Evolutionary conservation across 164 flowering plant genomes (phyloP), one percentile per base, ranked within the genome.

Genomic region (Vitis amurensis): DNA sequence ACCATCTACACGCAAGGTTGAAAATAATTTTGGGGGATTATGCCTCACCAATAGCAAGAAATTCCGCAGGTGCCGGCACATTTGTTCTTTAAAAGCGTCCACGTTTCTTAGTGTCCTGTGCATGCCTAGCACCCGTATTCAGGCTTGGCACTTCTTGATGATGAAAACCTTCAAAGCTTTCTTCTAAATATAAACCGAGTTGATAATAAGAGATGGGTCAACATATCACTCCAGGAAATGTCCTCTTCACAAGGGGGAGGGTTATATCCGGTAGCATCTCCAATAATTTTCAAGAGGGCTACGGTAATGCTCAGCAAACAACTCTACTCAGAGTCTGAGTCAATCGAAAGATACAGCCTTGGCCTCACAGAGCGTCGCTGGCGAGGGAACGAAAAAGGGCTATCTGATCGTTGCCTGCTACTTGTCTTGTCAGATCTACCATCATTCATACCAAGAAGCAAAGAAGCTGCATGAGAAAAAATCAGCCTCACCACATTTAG

Each of bases 301-400:
- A 5, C 29, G 37, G 55, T 55, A 16, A 11, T 50, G 47, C 56
- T 61, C 55, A 14, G 52, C 52, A 52, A 31, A 17, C 29, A 59
- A 53, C 19, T 47, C 81, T 82, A 89, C 66, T 91, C 96, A 1
- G 98, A 85, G 67, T 90, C 98, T 9, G 94, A 80, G 61, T 90
- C 94, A 72, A 95, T 88, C 19, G 97, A 91, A 11, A 95, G 82
- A 69, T 81, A 81, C 73, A 85, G 72, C 44, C 92, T 78, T 50
- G 84, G 93, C 67, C 97, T 87, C 44, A 86, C 92, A 50, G 97
- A 88, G 68, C 98, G 96, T 68, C 83, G 80, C 61, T 88, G 95
- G n/a, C 88, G 91, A 66, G 96, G 98, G 71, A 79, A 86, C 2
- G 86, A 76, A 71, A 91, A 89, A 53, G 96, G 94, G 68, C 89